Evolutionary conservation across 2,329 filamentous ascomycete species (phyloP).

Genomic region (Escovopsis sp.): DNA sequence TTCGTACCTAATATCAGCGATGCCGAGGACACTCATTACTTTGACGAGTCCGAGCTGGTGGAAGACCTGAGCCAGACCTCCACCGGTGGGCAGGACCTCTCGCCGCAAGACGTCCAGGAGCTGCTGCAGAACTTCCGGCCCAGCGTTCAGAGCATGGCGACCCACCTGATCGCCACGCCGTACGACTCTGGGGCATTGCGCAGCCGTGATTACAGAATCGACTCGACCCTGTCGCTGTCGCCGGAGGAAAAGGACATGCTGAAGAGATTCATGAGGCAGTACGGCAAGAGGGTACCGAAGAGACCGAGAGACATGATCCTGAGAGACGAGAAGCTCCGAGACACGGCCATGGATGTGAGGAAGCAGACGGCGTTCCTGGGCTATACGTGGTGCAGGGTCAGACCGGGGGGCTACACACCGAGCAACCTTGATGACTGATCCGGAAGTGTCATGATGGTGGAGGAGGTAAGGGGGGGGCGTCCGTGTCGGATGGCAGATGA

Average conservation of each 20-base stretch:
- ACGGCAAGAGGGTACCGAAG: slow-evolving; percentile 53
- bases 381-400: slow-evolving; percentile 61
- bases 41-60: slow-evolving; percentile 67
- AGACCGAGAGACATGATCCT: slow-evolving; percentile 73
- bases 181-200: slow-evolving; percentile 33
- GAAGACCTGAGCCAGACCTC: slow-evolving; percentile 43
- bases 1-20: slow-evolving; percentile 60
- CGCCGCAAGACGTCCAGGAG: slow-evolving; percentile 15
- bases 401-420: slow-evolving; percentile 16
- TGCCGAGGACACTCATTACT: slow-evolving; percentile 71
- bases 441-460: too few species aligned
- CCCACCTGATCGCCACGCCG: slow-evolving; percentile 29
- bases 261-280: slow-evolving; percentile 34
- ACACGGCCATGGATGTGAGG: slow-evolving; percentile 59
- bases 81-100: slow-evolving; percentile 16
- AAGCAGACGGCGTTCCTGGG: slow-evolving; percentile 76
- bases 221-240: slow-evolving; percentile 19
- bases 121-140: slow-evolving; percentile 23
- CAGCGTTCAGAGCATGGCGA: slow-evolving; percentile 27
- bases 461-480: too few species aligned
- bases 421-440: neutral
- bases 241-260: slow-evolving; percentile 25
- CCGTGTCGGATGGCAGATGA: too few species aligned
- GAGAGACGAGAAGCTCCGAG: slow-evolving; percentile 52
- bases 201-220: slow-evolving; percentile 33